phyloP scores from a whole-genome alignment of 2,329 filamentous ascomycete genomes.

The Monosporascus sp. region DNA sequence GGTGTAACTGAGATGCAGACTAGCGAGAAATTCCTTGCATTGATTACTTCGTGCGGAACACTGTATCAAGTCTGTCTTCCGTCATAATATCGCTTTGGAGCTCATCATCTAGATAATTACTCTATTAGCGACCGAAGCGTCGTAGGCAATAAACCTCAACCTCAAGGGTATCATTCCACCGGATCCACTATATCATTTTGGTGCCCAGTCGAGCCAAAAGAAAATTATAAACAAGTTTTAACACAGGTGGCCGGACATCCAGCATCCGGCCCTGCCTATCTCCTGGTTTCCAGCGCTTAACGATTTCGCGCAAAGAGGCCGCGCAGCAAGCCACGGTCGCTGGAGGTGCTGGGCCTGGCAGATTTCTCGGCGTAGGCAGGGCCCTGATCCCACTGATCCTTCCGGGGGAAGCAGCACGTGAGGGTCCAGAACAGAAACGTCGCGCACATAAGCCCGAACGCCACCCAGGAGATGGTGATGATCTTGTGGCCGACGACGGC shows the following conservation, averaged over 20 bases:
- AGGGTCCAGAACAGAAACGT: conserved; percentile 36
- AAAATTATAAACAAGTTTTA: neutral
- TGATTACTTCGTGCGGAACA: too few relatives aligned
- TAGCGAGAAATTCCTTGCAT: too few relatives aligned
- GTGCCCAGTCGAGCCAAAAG: neutral
- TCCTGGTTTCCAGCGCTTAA: neutral
- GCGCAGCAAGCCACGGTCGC: neutral
- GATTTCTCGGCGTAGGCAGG: neutral
- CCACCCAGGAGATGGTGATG: conserved; percentile 41
- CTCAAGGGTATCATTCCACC: neutral
- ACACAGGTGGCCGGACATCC: neutral
- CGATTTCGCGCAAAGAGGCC: neutral
- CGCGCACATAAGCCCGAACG: conserved; percentile 39
- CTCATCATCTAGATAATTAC: too few relatives aligned
- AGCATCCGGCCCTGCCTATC: neutral
- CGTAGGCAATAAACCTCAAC: neutral
- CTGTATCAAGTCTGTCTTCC: too few relatives aligned
- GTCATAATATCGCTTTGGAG: too few relatives aligned
- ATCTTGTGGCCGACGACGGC: conserved; percentile 40
- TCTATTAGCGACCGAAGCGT: neutral
- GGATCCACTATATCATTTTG: neutral
- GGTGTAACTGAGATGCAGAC: too few relatives aligned
- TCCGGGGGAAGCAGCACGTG: conserved; percentile 11
- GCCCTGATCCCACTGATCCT: neutral
- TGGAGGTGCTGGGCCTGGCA: neutral